A percentile compares a stretch with the other conserved stretches of the same genome.
phyloP scores from a whole-genome alignment of 2,329 filamentous ascomycete species.

The Dichotomopilus funicola region DNA sequence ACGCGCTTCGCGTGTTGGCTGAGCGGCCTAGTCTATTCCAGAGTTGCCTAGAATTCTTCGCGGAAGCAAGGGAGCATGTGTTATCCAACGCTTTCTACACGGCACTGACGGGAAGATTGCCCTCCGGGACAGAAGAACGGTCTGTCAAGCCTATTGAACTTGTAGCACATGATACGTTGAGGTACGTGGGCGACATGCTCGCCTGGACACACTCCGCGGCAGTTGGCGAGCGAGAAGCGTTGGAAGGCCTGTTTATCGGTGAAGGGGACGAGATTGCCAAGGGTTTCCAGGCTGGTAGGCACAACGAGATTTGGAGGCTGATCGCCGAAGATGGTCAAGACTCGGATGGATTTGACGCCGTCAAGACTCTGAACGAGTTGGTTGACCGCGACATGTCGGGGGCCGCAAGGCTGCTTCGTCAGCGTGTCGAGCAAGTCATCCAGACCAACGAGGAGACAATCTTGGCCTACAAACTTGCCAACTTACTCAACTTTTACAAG shows the following conservation, averaged over 20 bases:
- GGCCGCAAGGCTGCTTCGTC: conserved; percentile 75
- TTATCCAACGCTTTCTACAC: conserved; percentile 84
- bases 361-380: conserved; percentile 74
- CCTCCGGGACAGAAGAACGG: conserved; percentile 51
- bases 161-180: conserved; percentile 80
- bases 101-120: conserved; percentile 68
- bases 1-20: conserved; percentile 77
- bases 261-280: conserved; percentile 84
- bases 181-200: conserved; percentile 95
- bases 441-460: conserved; percentile 89
- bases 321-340: conserved; percentile 51
- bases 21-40: conserved; percentile 88
- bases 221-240: conserved; percentile 85
- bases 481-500: conserved; percentile 82
- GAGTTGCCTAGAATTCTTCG: conserved; percentile 87
- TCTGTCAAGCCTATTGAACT: conserved; percentile 87
- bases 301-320: conserved; percentile 77
- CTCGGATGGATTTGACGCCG: conserved; percentile 63
- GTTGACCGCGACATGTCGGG: conserved; percentile 80
- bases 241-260: conserved; percentile 85
- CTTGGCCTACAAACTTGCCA: conserved; percentile 81
- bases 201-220: conserved; percentile 94
- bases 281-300: conserved; percentile 70
- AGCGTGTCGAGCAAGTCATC: conserved; percentile 84
- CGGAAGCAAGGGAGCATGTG: conserved; percentile 79